Evolutionary conservation across 2,329 filamentous ascomycete species (phyloP).

Genomic region (Rhinocladiella mackenziei): DNA sequence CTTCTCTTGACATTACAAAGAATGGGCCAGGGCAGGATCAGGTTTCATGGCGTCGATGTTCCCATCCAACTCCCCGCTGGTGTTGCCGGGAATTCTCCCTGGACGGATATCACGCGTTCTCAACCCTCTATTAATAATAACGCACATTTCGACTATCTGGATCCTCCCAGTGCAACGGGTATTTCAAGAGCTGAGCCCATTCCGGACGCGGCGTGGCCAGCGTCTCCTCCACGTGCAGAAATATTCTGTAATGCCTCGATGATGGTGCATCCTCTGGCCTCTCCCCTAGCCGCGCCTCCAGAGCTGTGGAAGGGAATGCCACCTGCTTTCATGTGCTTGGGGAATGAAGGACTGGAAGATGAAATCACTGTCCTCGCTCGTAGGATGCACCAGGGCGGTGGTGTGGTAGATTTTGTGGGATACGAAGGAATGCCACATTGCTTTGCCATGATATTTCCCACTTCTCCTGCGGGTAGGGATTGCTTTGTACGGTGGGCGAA

Average conservation of each 20-base stretch:
- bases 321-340: slow-evolving; percentile 40
- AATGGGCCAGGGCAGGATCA: slow-evolving; percentile 32
- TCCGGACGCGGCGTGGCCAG: slow-evolving; percentile 41
- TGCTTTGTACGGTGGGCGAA: slow-evolving; percentile 55
- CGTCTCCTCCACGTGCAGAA: slow-evolving; percentile 41
- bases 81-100: slow-evolving; percentile 39
- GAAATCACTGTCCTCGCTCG: slow-evolving; percentile 41
- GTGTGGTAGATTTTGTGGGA: slow-evolving; percentile 38
- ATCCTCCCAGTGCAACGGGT: slow-evolving; percentile 27
- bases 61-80: slow-evolving; percentile 42
- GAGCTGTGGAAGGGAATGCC: slow-evolving; percentile 42
- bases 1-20: slow-evolving; percentile 42
- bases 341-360: slow-evolving; percentile 43
- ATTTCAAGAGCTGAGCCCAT: slow-evolving; percentile 28
- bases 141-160: slow-evolving; percentile 41
- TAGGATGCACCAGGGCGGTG: slow-evolving; percentile 38
- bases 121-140: slow-evolving; percentile 41
- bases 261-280: slow-evolving; percentile 41
- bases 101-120: slow-evolving; percentile 42
- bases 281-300: slow-evolving; percentile 36
- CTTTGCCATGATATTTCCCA: slow-evolving; percentile 55
- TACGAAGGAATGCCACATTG: slow-evolving; percentile 48
- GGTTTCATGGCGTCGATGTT: slow-evolving; percentile 41
- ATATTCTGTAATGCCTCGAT: slow-evolving; percentile 40
- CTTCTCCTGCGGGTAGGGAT: slow-evolving; percentile 44